Conservation (phyloP, 768 basidiomycete genomes). For the Boletus edulis region DNA sequence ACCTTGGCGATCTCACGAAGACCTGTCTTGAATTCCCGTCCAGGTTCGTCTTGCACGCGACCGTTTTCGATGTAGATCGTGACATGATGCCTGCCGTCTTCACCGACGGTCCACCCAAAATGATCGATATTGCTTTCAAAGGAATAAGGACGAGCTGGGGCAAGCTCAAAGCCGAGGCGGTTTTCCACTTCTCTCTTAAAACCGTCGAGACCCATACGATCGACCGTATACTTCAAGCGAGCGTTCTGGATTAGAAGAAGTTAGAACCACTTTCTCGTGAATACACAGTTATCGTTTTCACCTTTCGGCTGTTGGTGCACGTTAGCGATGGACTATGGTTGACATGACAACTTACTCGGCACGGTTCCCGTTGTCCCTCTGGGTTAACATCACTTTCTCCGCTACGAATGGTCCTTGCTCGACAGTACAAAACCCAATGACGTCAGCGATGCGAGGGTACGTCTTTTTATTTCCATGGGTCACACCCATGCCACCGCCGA, state of each 20-base stretch:
- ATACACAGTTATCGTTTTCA: conserved; percentile 19
- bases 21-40: conserved; percentile 87
- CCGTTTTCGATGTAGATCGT: conserved; percentile 97
- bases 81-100: conserved; percentile 89
- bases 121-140: conserved; percentile 93
- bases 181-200: conserved; percentile 92
- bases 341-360: conserved; percentile 61
- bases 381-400: conserved; percentile 90
- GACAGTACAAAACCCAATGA: conserved; percentile 90
- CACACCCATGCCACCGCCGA: conserved; percentile 99
- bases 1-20: conserved; percentile 89
- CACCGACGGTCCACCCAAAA: conserved; percentile 88
- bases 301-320: conserved; percentile 49
- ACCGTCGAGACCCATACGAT: conserved; percentile 84
- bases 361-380: conserved; percentile 95
- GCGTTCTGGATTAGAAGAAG: conserved; percentile 54
- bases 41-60: conserved; percentile 92
- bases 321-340: background rate
- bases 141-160: conserved; percentile 68
- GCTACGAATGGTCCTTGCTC: conserved; percentile 86
- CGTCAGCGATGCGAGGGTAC: conserved; percentile 83
- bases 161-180: conserved; percentile 75
- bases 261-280: conserved; percentile 8
- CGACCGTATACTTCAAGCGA: conserved; percentile 95
- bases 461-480: conserved; percentile 99